Percentiles rank a stretch among this genome's conserved stretches.
phyloP scores from a whole-genome alignment of 1,284 basidiomycete species.

The Fereydounia khargensis region DNA sequence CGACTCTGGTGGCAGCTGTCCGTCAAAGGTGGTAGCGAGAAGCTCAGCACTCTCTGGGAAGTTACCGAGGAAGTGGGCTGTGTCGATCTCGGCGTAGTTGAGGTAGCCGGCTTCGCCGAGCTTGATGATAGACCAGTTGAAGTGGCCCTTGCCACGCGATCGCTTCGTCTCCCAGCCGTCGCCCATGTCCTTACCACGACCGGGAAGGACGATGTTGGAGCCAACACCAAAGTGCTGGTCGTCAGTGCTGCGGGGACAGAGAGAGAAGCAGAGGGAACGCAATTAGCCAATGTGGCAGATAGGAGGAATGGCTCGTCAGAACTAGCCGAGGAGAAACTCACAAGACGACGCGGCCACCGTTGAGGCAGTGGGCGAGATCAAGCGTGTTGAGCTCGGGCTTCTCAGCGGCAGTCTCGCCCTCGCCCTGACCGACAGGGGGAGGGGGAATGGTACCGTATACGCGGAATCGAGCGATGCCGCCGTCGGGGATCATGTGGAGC shows the following conservation, averaged over 20 bases:
- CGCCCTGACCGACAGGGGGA: slow-evolving; percentile 48
- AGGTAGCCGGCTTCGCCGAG: slow-evolving; percentile 67
- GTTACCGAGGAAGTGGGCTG: slow-evolving; percentile 93
- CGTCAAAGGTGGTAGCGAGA: slow-evolving; percentile 65
- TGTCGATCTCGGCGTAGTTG: slow-evolving; percentile 82
- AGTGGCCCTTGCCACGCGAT: slow-evolving; percentile 73
- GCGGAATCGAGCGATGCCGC: slow-evolving; percentile 65
- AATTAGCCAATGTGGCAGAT: too few species aligned
- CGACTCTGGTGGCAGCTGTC: slow-evolving; percentile 19
- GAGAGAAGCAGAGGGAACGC: not conserved
- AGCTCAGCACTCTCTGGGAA: slow-evolving; percentile 80
- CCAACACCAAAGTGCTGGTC: slow-evolving; percentile 95
- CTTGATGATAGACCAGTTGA: slow-evolving; percentile 86
- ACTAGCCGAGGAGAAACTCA: slow-evolving; percentile 5
- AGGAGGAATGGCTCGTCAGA: too few species aligned
- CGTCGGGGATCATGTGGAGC: slow-evolving; percentile 93
- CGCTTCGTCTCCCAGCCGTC: slow-evolving; percentile 98
- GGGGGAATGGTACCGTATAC: slow-evolving; percentile 52
- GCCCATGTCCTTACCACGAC: slow-evolving; percentile 85
- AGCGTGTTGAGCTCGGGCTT: slow-evolving; percentile 59
- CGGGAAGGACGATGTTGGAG: slow-evolving; percentile 84
- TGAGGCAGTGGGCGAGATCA: slow-evolving; percentile 86
- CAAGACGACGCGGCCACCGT: slow-evolving; percentile 77
- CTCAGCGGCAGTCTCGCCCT: slow-evolving; percentile 57
- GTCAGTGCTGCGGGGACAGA: slow-evolving; percentile 50